Evolutionary conservation across 768 basidiomycete species (phyloP).

Genomic region (Hericium coralloides): DNA sequence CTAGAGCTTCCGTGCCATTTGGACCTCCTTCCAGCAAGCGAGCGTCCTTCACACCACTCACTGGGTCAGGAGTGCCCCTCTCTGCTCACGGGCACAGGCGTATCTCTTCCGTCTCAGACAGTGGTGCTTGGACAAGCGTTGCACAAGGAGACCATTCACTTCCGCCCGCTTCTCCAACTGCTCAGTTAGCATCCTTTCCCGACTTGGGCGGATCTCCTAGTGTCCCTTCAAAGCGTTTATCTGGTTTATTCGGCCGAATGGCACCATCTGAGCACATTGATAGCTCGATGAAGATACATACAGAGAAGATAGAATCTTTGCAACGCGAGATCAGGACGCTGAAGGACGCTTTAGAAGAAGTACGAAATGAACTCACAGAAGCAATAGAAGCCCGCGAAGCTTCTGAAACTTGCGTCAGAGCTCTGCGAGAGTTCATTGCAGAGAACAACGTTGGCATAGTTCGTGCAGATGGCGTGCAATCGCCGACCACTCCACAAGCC

Average conservation of each 20-base stretch:
- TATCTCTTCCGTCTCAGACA: conserved; percentile 66
- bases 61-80: conserved; percentile 39
- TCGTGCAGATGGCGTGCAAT: conserved; percentile 9
- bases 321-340: conserved; percentile 49
- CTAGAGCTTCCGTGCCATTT: conserved; percentile 33
- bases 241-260: conserved; percentile 44
- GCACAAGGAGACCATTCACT: conserved; percentile 21
- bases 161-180: conserved; percentile 18
- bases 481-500: conserved; percentile 3
- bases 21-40: conserved; percentile 54
- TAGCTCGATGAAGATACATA: not conserved
- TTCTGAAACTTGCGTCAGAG: conserved; percentile 76
- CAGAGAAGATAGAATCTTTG: conserved; percentile 43
- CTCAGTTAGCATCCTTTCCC: conserved; percentile 8
- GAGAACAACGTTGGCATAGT: conserved; percentile 55
- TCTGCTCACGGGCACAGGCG: conserved; percentile 45
- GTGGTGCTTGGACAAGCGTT: conserved; percentile 26
- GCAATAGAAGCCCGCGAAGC: conserved; percentile 80
- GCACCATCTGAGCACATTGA: conserved; percentile 34
- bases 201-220: conserved; percentile 17
- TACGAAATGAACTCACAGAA: conserved; percentile 62
- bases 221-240: conserved; percentile 29
- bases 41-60: conserved; percentile 68
- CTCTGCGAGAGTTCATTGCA: conserved; percentile 74
- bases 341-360: conserved; percentile 52